Conservation (phyloP, 768 basidiomycete species). For the Mycena crocata region DNA sequence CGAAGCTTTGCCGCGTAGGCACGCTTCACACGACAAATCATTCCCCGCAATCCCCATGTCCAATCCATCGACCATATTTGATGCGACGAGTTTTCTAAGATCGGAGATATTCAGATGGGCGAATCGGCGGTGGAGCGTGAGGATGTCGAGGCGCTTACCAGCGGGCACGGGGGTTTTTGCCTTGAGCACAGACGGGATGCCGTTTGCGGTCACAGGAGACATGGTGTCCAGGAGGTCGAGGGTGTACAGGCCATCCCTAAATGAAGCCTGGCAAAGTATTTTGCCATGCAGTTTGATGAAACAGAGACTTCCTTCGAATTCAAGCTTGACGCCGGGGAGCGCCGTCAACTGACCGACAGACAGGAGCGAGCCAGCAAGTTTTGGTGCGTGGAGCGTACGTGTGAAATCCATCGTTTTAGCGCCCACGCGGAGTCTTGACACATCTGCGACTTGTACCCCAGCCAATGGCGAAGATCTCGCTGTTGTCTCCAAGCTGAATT, state of each 20-base stretch:
- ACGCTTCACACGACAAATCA: slow-evolving; percentile 1
- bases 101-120: slow-evolving; percentile 6
- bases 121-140: slow-evolving; percentile 2
- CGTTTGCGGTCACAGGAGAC: background rate
- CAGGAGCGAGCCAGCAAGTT: background rate
- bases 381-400: background rate
- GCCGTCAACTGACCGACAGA: background rate
- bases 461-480: background rate
- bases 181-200: background rate
- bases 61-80: slow-evolving; percentile 9
- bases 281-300: background rate
- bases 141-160: slow-evolving; percentile 8
- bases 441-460: background rate
- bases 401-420: background rate
- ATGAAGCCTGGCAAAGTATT: background rate
- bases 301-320: background rate
- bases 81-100: slow-evolving; percentile 4
- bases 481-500: slow-evolving; percentile 11
- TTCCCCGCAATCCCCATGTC: background rate
- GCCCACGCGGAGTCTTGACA: background rate
- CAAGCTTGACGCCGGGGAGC: background rate
- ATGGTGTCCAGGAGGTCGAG: background rate
- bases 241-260: slow-evolving; percentile 8
- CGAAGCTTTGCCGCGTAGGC: background rate
- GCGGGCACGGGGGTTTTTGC: background rate